These are phyloP conservation scores for Apiospora phragmitis DNA, from an alignment of 2,329 filamentous ascomycete species.

Conservation along the genomic window DNA sequence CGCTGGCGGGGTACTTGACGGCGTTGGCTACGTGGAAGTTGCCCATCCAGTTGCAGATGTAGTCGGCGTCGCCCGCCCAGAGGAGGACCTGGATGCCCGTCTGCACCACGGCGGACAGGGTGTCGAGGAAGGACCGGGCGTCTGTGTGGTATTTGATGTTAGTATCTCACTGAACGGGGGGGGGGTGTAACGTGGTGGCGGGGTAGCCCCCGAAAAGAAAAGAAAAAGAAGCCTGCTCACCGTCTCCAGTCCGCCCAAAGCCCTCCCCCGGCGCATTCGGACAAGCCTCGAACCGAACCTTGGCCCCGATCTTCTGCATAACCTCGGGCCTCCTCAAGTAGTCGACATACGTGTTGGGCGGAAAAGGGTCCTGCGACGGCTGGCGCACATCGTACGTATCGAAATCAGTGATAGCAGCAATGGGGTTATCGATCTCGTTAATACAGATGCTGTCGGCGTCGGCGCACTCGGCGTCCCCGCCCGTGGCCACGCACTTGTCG, in stretches of 20 bases:
- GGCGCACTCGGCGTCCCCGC: constrained; percentile 31
- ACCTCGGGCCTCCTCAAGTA: constrained; percentile 24
- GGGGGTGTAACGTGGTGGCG: too few relatives aligned
- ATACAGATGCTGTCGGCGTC: constrained; percentile 37
- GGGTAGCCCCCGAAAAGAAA: too few relatives aligned
- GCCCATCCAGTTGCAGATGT: constrained; percentile 61
- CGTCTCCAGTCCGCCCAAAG: constrained; percentile 12
- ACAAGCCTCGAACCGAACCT: constrained; percentile 19
- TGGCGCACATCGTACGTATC: constrained; percentile 29
- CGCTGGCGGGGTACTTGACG: constrained; percentile 41
- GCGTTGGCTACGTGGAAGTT: constrained; percentile 46
- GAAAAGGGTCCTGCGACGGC: constrained; percentile 25
- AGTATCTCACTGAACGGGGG: background rate
- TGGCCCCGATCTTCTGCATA: constrained; percentile 25
- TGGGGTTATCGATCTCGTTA: constrained; percentile 35
- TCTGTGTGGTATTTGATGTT: constrained; percentile 25
- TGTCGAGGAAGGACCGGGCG: constrained; percentile 44
- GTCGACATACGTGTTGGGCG: constrained; percentile 24
- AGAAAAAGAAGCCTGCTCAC: constrained; percentile 9
- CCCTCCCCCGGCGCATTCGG: constrained; percentile 16
- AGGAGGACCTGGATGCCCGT: constrained; percentile 49
- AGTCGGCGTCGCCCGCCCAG: constrained; percentile 60
- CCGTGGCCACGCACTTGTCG: constrained; percentile 35
- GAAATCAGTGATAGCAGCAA: constrained; percentile 29
- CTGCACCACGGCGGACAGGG: constrained; percentile 45